These are phyloP conservation scores for Erodium texanum DNA, from an alignment of 441 rosid genomes.

Conservation along the genomic window DNA sequence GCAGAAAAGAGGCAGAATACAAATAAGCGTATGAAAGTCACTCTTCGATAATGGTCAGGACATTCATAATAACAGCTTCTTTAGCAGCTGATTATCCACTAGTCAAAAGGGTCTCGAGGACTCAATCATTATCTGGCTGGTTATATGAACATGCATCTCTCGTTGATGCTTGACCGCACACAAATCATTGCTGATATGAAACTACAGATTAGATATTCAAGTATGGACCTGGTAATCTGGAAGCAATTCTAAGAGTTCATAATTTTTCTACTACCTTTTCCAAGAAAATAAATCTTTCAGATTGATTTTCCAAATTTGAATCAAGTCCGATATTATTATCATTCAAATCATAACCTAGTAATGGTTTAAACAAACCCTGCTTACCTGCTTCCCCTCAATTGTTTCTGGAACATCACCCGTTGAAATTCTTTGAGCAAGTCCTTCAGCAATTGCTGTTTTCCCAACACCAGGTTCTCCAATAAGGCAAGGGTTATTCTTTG, in stretches of 20 bases:
- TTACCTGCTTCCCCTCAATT: slow-evolving; percentile 78
- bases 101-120: too few relatives aligned
- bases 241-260: not conserved
- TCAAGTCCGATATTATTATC: not conserved
- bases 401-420: slow-evolving; percentile 81
- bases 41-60: not conserved
- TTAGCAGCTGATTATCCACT: not conserved
- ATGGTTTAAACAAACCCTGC: not conserved
- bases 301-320: not conserved
- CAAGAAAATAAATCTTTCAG: not conserved
- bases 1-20: slow-evolving; percentile 2
- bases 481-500: slow-evolving; percentile 94
- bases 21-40: slow-evolving; percentile 15
- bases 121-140: too few relatives aligned
- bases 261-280: too few relatives aligned
- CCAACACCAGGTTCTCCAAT: slow-evolving; percentile 99
- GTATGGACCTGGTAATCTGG: not conserved
- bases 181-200: too few relatives aligned
- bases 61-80: not conserved
- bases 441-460: slow-evolving; percentile 98
- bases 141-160: too few relatives aligned
- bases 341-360: not conserved
- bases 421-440: slow-evolving; percentile 85
- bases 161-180: not conserved
- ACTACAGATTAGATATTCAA: not conserved